Evolutionary conservation across 176 grass and related monocot species (phyloP).

Genomic region (Aegilops longissima): DNA sequence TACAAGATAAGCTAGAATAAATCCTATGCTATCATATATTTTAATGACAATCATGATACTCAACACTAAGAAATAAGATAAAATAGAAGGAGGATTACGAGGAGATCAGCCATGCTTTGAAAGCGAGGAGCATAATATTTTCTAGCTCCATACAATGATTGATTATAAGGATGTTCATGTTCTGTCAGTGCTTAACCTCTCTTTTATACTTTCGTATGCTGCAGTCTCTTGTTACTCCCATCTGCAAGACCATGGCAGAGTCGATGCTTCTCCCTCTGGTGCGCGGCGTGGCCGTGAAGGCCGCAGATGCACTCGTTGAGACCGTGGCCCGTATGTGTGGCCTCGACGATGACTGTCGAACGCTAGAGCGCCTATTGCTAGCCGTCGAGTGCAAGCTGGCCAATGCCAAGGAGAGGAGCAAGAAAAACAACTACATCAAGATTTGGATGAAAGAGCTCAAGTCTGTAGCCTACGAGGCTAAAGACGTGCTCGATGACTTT

Average conservation of each 20-base stretch:
- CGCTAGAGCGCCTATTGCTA: not conserved
- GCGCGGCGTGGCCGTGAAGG: not conserved
- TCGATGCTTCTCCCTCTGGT: not conserved
- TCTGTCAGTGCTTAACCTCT: no score
- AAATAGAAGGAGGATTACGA: no score
- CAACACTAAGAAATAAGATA: no score
- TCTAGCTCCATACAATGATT: no score
- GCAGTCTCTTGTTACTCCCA: not conserved
- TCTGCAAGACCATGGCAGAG: not conserved
- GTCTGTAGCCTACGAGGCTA: slow-evolving; percentile 30
- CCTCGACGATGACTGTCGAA: not conserved
- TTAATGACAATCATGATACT: no score
- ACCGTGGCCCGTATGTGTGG: not conserved
- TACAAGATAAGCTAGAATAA: no score
- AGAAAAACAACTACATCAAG: not conserved
- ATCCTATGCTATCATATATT: no score
- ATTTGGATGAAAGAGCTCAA: slow-evolving; percentile 5
- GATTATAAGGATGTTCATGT: no score
- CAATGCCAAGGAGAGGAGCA: not conserved
- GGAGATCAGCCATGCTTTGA: no score
- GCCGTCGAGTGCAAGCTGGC: not conserved
- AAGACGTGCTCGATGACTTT: slow-evolving; percentile 49
- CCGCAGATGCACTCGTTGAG: not conserved
- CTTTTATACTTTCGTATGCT: no score
- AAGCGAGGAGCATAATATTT: no score